Evolutionary conservation across 345 rosid species (phyloP).

Genomic region (Pugionium cornutum): DNA sequence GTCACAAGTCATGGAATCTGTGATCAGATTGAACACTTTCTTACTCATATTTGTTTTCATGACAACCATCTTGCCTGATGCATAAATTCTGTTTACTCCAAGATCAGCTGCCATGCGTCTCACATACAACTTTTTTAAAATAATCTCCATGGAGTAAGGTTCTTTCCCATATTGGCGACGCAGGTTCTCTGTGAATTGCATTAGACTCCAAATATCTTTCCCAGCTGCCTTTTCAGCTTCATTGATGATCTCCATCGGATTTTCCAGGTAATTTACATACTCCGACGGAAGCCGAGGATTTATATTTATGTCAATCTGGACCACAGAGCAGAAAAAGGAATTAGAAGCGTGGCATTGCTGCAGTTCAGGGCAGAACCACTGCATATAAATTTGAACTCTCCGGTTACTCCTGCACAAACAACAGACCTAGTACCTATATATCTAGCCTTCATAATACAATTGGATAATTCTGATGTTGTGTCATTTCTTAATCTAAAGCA

Average conservation of each 20-base stretch:
- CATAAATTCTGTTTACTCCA: conserved; percentile 73
- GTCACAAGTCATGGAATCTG: conserved; percentile 71
- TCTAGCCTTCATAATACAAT: conserved; percentile 16
- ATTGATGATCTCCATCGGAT: conserved; percentile 76
- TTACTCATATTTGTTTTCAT: conserved; percentile 82
- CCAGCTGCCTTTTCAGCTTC: conserved; percentile 90
- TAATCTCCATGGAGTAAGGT: conserved; percentile 84
- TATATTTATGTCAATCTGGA: conserved; percentile 77
- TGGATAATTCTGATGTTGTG: conserved; percentile 16
- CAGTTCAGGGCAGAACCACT: not conserved
- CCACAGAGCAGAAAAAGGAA: conserved; percentile 32
- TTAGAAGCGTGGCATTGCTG: conserved; percentile 3
- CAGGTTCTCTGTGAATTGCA: conserved; percentile 86
- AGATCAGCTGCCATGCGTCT: conserved; percentile 98
- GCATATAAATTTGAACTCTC: conserved; percentile 5
- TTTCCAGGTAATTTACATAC: conserved; percentile 83
- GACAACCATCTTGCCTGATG: conserved; percentile 84
- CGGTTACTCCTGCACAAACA: conserved; percentile 25
- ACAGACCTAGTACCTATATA: conserved; percentile 16
- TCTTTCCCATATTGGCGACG: conserved; percentile 89
- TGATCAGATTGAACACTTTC: conserved; percentile 79
- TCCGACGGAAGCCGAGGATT: conserved; percentile 81
- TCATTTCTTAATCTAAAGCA: conserved; percentile 9
- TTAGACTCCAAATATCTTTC: conserved; percentile 73
- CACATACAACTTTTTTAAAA: conserved; percentile 83